These are phyloP conservation scores for Hordeum marinum DNA, from an alignment of 176 grass and related monocot genomes.

Conservation along the genomic window DNA sequence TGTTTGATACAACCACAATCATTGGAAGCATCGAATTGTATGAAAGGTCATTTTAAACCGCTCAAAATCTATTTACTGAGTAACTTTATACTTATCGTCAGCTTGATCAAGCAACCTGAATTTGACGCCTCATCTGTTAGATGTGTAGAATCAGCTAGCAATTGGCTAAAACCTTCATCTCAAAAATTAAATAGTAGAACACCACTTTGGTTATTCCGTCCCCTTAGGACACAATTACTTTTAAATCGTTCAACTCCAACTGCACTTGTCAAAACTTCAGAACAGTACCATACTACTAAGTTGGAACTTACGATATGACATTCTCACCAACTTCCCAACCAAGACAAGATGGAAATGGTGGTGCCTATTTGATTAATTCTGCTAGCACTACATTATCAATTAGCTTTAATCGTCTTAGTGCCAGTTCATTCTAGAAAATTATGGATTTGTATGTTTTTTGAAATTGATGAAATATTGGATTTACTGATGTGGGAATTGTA, in stretches of 20 bases:
- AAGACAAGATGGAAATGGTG: no score
- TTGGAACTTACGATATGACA: no score
- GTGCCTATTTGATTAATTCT: background rate
- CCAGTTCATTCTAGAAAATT: no score
- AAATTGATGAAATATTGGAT: slow-evolving; percentile 48
- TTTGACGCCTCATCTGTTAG: slow-evolving; percentile 30
- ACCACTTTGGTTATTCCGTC: background rate
- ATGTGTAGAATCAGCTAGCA: slow-evolving; percentile 16
- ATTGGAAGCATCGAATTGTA: no score
- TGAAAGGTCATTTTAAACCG: no score
- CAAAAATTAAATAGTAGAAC: background rate
- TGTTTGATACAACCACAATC: no score
- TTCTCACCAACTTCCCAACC: no score
- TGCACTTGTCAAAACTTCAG: background rate
- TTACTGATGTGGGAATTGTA: slow-evolving; percentile 38
- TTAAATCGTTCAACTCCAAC: background rate
- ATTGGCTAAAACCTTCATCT: slow-evolving; percentile 24
- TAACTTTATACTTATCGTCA: background rate
- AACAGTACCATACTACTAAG: background rate
- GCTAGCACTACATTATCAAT: no score
- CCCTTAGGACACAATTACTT: background rate
- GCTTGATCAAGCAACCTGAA: slow-evolving; percentile 3
- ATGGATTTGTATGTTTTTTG: background rate
- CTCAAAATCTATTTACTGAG: no score
- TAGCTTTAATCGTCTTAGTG: no score